A percentile compares a stretch with the other conserved stretches of the same genome.
Evolutionary conservation across 1,284 basidiomycete genomes (phyloP).

Genomic region (Stereum hirsutum): DNA sequence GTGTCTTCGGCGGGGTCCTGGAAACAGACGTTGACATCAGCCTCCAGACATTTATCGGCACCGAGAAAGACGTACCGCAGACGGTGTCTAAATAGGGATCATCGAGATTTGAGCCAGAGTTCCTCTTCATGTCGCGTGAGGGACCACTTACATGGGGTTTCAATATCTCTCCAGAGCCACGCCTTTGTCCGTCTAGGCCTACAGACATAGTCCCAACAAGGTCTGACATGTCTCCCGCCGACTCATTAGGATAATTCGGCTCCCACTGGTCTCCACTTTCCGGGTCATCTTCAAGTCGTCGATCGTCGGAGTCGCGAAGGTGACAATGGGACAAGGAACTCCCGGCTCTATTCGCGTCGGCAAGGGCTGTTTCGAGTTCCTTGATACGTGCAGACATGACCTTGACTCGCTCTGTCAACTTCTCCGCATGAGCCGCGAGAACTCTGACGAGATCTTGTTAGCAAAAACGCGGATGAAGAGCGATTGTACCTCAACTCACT

Average conservation of each 20-base stretch:
- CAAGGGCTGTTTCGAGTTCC: constrained; percentile 47
- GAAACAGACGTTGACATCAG: too few species aligned
- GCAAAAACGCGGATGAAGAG: background rate
- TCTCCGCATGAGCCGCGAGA: constrained; percentile 36
- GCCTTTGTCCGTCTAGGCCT: constrained; percentile 4
- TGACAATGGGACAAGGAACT: constrained; percentile 1
- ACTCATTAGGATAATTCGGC: too few species aligned
- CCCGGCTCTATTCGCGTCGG: constrained; percentile 20
- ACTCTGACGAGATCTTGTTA: too few species aligned
- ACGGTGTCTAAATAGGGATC: too few species aligned
- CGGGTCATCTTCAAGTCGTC: too few species aligned
- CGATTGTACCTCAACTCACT: constrained; percentile 22
- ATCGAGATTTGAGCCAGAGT: too few species aligned
- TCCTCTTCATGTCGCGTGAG: too few species aligned
- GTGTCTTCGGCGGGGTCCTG: too few species aligned
- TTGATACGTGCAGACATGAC: constrained; percentile 35
- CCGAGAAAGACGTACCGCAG: too few species aligned
- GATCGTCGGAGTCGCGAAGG: constrained; percentile 1
- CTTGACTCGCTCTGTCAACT: constrained; percentile 35
- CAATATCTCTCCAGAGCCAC: constrained; percentile 1
- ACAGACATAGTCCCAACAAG: constrained; percentile 1
- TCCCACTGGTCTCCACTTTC: too few species aligned
- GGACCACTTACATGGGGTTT: constrained; percentile 20
- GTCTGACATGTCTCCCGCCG: too few species aligned
- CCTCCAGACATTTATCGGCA: too few species aligned